Conservation (phyloP, 345 rosid genomes). For the Populus nigra region DNA sequence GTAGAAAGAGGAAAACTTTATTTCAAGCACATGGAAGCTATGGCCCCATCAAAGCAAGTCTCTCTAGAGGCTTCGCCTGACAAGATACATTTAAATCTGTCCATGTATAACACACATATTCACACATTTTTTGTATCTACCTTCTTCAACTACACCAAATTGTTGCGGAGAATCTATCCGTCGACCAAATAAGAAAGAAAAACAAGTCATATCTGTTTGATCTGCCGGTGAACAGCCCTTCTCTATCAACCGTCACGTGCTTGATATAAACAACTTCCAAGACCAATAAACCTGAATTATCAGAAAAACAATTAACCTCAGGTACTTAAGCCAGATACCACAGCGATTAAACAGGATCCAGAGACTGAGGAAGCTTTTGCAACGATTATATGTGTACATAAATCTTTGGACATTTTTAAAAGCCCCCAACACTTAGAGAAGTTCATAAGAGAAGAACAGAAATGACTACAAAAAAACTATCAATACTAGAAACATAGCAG, state of each 20-base stretch:
- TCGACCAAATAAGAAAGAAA: constrained; percentile 45
- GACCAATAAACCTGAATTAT: constrained; percentile 28
- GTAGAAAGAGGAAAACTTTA: background rate
- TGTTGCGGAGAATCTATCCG: constrained; percentile 15
- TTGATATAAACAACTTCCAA: constrained; percentile 16
- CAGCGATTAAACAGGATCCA: background rate
- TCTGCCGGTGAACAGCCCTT: constrained; percentile 26
- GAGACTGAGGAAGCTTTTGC: background rate
- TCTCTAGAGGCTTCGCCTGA: background rate
- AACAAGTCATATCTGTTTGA: constrained; percentile 55
- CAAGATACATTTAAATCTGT: background rate
- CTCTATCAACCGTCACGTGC: constrained; percentile 20
- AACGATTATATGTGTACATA: background rate
- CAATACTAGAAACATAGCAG: background rate
- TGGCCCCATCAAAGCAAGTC: background rate
- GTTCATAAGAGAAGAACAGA: too few relatives aligned
- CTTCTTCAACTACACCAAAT: constrained; percentile 52
- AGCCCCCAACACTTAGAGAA: too few relatives aligned
- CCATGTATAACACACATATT: background rate
- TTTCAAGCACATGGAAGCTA: background rate
- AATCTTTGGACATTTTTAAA: background rate
- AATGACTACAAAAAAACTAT: too few relatives aligned
- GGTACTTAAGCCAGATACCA: background rate
- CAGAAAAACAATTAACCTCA: constrained; percentile 7
- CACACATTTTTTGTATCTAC: constrained; percentile 29